A percentile compares a stretch with the other conserved stretches of the same genome.
These are phyloP conservation scores for Phragmites australis DNA, from an alignment of 176 grass and related monocot species.

Conservation along the genomic window DNA sequence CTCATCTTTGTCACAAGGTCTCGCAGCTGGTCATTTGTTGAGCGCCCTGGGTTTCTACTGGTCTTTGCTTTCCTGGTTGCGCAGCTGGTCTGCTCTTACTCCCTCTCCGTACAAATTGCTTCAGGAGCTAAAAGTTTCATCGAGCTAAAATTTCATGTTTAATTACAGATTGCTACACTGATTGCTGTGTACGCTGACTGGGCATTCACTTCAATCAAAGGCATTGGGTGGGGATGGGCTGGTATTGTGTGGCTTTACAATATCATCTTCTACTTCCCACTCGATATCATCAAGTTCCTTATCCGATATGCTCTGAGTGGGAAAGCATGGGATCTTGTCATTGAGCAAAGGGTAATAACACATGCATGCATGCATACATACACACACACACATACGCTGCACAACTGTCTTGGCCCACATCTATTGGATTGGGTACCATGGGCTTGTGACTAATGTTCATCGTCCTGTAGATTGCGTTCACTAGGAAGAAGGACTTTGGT, in stretches of 20 bases:
- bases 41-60: constrained; percentile 62
- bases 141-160: background rate
- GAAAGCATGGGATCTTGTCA: constrained; percentile 88
- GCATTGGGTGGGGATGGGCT: constrained; percentile 93
- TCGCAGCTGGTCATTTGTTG: constrained; percentile 67
- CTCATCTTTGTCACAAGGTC: constrained; percentile 75
- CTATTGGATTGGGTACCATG: background rate
- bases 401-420: background rate
- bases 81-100: constrained; percentile 47
- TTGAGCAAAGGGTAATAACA: constrained; percentile 72
- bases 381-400: too few species aligned
- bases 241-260: constrained; percentile 93
- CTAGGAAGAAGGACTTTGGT: constrained; percentile 86
- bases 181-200: constrained; percentile 78
- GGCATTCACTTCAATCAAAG: constrained; percentile 79
- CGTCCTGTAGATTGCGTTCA: constrained; percentile 67
- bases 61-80: constrained; percentile 61
- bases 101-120: background rate
- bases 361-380: too few species aligned
- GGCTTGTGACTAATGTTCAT: background rate
- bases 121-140: background rate
- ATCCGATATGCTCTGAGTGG: constrained; percentile 82
- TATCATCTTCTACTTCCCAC: constrained; percentile 73
- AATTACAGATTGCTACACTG: constrained; percentile 71
- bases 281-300: constrained; percentile 82